Evolutionary conservation across 495 filamentous ascomycete species (phyloP).

Genomic region (Hypoxylon rickii): DNA sequence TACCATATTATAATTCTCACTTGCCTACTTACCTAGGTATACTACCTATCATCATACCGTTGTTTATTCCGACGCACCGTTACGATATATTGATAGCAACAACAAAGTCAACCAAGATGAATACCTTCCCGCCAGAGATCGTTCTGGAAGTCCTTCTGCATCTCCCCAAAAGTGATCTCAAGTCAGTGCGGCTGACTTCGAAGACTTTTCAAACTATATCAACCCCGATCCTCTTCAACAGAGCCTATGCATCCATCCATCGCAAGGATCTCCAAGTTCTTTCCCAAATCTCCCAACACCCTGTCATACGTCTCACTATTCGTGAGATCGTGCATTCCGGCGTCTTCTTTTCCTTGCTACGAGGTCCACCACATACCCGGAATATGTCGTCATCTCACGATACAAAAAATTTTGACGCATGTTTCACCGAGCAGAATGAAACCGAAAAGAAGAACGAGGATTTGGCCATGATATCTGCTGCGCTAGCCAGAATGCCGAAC

Average conservation of each 20-base stretch:
- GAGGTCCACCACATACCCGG: no score
- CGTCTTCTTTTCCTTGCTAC: no score
- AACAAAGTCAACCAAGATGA: background rate
- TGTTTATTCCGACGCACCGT: no score
- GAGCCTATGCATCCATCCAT: background rate
- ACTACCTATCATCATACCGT: no score
- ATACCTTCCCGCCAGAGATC: background rate
- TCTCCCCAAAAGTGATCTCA: background rate
- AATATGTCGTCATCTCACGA: no score
- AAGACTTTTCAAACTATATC: background rate
- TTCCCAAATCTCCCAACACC: background rate
- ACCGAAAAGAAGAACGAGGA: no score
- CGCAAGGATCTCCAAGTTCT: background rate
- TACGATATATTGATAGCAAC: background rate
- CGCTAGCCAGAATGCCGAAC: no score
- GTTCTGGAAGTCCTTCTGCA: background rate
- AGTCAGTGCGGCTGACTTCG: background rate
- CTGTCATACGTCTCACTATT: background rate
- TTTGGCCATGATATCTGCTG: no score
- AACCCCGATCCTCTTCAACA: background rate
- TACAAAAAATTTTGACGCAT: no score
- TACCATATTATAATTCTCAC: no score
- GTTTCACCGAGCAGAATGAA: no score
- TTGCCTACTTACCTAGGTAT: no score
- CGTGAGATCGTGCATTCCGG: background rate